Base-by-base conservation (phyloP, 1,284 basidiomycete genomes). In the Waitea zeae region DNA sequence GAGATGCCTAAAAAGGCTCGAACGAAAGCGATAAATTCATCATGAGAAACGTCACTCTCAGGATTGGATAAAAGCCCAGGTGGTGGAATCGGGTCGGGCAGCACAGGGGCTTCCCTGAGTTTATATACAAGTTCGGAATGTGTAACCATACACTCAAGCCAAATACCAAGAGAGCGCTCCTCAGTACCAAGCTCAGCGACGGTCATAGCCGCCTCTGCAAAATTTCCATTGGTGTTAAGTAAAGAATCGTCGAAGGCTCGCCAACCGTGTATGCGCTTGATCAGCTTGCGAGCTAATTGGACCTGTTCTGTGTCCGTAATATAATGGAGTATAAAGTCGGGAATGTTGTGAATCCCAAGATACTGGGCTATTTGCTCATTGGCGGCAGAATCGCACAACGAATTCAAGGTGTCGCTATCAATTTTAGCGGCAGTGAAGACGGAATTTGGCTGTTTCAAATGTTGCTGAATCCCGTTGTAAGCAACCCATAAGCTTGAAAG, bases 161-260 rank as follows among this genome's bases (percentile, higher is more conserved):
- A 79, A 30, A 74, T 68, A 3, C 77, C 79, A 38, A 77, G 61
- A 0, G 75, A 64, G 36, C 67, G 62, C 43, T 82, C 79, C 32
- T 75, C 70, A 1, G 57, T 50, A 6, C 67, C 64, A 13, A 79
- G 53, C 24, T 79, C 70, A 39, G 61, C 65, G 13, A 82, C 48
- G 44, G 73, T 59, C 3, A 42, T 46, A 11, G 59, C 59, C 6
- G 68, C 62, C 5, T 48, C 49, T 1, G 43, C 37, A 43, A 73
- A 70, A 39, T 76, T 62, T 0, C 62, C 64, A 15, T 60, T 53
- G 0, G 60, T 51, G 42, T 70, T 69, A 1, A 57, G 59, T 3
- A 82, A 53, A 0, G 69, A 62, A 30, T 76, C 66, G 44, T 72
- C 67, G 11, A 82, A 67, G 12, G 52, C 36, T 33, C 58, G 49